Conservation (phyloP, 352 stramenopile genomes). For the Globisporangium nodosum region DNA sequence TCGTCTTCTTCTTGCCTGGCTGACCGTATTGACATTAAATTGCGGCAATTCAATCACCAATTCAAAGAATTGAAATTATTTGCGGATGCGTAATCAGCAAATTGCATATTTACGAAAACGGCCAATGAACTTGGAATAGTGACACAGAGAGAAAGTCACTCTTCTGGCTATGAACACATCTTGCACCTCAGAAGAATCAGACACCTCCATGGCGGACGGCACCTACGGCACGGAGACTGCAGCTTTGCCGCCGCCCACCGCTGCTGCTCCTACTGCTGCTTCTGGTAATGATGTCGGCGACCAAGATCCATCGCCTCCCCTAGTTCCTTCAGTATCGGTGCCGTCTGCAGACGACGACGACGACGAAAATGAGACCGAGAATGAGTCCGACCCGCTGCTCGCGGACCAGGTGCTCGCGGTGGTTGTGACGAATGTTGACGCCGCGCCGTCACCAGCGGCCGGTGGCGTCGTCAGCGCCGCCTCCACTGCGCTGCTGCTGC, state of each 20-base stretch:
- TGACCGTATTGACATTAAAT: neutral
- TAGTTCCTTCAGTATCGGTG: neutral
- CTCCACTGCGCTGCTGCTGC: constrained; percentile 19
- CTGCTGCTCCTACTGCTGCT: too few relatives aligned
- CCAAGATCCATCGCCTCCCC: neutral
- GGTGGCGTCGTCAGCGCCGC: constrained; percentile 29
- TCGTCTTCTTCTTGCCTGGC: neutral
- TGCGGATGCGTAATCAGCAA: too few relatives aligned
- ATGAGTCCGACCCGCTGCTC: constrained; percentile 10
- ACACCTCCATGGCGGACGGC: too few relatives aligned
- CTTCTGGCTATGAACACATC: too few relatives aligned
- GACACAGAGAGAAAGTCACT: too few relatives aligned
- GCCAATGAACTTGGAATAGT: too few relatives aligned
- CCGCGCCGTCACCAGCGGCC: constrained; percentile 8
- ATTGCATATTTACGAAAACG: too few relatives aligned
- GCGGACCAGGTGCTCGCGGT: constrained; percentile 42
- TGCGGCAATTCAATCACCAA: neutral
- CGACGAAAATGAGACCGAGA: neutral
- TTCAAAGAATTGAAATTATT: neutral
- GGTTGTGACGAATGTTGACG: constrained; percentile 61
- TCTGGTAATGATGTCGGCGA: neutral
- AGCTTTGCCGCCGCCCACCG: too few relatives aligned
- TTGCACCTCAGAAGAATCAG: too few relatives aligned
- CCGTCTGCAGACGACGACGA: neutral
- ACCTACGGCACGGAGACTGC: too few relatives aligned